Percentiles rank a stretch among this genome's conserved stretches.
These are phyloP conservation scores for Salvia rosmarinus DNA, from an alignment of 257 asterid species.

Conservation along the genomic window DNA sequence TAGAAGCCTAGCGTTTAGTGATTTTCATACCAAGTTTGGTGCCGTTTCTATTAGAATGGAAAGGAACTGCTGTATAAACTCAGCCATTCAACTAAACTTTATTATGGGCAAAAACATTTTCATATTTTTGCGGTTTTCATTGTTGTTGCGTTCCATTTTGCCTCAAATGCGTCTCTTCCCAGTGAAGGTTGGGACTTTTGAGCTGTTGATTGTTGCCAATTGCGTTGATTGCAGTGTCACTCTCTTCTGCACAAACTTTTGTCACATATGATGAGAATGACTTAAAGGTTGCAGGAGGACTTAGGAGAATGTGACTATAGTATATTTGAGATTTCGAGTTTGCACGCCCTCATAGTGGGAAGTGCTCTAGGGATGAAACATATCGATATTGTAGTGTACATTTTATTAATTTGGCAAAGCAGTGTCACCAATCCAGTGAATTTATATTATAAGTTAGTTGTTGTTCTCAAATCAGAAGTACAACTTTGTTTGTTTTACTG, in stretches of 20 bases:
- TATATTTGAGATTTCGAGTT: neutral
- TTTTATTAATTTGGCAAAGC: neutral
- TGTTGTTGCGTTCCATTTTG: too few species aligned
- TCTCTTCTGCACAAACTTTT: constrained; percentile 8
- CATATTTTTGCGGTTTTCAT: neutral
- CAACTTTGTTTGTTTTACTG: neutral
- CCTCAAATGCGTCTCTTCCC: too few species aligned
- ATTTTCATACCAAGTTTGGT: constrained; percentile 5
- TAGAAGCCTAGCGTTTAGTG: constrained; percentile 13
- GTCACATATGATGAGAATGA: neutral
- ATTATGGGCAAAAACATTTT: too few species aligned
- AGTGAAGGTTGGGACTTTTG: neutral
- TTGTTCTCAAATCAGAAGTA: constrained; percentile 8
- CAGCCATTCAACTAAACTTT: neutral
- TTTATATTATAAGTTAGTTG: neutral
- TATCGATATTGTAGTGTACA: neutral
- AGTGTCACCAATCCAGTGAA: neutral
- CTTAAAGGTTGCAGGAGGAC: neutral
- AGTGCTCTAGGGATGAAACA: neutral
- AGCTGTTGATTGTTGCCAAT: neutral
- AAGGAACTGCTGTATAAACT: neutral
- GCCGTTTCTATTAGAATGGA: neutral
- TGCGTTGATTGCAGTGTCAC: neutral
- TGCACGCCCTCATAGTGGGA: neutral
- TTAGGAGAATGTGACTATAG: neutral